Evolutionary conservation across 306 rosid genomes (phyloP).

Genomic region (Quercus cerris): DNA sequence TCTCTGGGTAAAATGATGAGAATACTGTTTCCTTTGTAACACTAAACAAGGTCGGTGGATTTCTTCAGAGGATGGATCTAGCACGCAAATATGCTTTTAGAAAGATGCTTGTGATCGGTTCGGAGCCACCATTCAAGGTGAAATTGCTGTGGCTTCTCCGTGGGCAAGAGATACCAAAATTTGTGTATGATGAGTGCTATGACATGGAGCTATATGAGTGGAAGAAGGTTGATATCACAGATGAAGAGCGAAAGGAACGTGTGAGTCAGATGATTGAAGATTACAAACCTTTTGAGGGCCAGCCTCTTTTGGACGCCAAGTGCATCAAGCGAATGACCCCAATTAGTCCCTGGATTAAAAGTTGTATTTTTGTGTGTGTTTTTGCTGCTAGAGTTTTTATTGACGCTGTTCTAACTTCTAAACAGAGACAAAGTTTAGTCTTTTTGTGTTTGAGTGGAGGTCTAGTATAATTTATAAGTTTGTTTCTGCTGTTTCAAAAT

Average conservation of each 20-base stretch:
- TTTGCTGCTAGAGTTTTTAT: no score
- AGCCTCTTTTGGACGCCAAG: conserved; percentile 72
- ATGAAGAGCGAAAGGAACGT: conserved; percentile 77
- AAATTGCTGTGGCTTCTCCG: conserved; percentile 96
- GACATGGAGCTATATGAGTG: conserved; percentile 92
- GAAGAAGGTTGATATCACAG: conserved; percentile 72
- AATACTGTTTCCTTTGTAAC: conserved; percentile 85
- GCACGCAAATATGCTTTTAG: conserved; percentile 90
- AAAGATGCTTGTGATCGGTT: conserved; percentile 83
- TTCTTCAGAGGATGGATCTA: conserved; percentile 86
- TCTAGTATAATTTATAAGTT: no score
- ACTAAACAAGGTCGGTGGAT: conserved; percentile 78
- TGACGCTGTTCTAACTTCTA: not conserved
- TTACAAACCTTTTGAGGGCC: conserved; percentile 78
- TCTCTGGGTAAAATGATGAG: conserved; percentile 88
- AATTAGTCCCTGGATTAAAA: not conserved
- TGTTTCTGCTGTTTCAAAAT: no score
- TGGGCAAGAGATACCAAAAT: conserved; percentile 72
- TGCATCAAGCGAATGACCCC: conserved; percentile 60
- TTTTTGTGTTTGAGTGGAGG: no score
- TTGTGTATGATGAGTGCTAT: conserved; percentile 77
- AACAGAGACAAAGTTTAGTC: no score
- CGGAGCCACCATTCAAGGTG: conserved; percentile 76
- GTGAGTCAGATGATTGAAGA: conserved; percentile 84
- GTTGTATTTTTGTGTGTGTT: no score